phyloP scores from a whole-genome alignment of 805 yeast species.

The Teunomyces tritomae region DNA sequence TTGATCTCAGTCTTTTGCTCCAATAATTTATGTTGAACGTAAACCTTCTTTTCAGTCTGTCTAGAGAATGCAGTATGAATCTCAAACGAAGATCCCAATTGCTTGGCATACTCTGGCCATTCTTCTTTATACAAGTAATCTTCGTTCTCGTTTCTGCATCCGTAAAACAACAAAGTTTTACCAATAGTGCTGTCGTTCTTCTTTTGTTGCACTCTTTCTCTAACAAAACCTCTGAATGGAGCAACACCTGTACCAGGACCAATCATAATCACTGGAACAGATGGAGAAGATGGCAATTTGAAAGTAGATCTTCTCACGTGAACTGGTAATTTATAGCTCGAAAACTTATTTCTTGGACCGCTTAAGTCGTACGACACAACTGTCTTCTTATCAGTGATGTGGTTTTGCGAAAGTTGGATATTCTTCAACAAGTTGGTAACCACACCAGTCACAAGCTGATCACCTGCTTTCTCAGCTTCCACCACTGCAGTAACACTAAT shows the following conservation, averaged over 20 bases:
- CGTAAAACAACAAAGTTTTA: slow-evolving; percentile 74
- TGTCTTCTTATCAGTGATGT: slow-evolving; percentile 31
- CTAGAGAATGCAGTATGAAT: slow-evolving; percentile 86
- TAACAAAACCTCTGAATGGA: slow-evolving; percentile 92
- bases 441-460: slow-evolving; percentile 67
- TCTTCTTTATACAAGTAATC: slow-evolving; percentile 87
- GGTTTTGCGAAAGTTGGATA: slow-evolving; percentile 58
- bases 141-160: slow-evolving; percentile 75
- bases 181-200: slow-evolving; percentile 48
- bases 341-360: slow-evolving; percentile 75
- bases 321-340: slow-evolving; percentile 69
- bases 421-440: slow-evolving; percentile 84
- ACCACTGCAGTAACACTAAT: slow-evolving; percentile 91
- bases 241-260: slow-evolving; percentile 99
- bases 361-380: slow-evolving; percentile 62
- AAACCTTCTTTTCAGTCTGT: slow-evolving; percentile 57
- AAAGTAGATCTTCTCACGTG: slow-evolving; percentile 94
- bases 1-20: slow-evolving; percentile 55
- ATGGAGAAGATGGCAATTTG: slow-evolving; percentile 84
- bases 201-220: slow-evolving; percentile 72
- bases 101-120: slow-evolving; percentile 74
- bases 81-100: slow-evolving; percentile 61
- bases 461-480: slow-evolving; percentile 50
- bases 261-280: slow-evolving; percentile 81
- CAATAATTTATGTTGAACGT: slow-evolving; percentile 78